Percentiles rank a stretch among this genome's conserved stretches.
These are phyloP conservation scores for Sideroxylon spinosum DNA, from an alignment of 179 eudicot species.

Conservation along the genomic window DNA sequence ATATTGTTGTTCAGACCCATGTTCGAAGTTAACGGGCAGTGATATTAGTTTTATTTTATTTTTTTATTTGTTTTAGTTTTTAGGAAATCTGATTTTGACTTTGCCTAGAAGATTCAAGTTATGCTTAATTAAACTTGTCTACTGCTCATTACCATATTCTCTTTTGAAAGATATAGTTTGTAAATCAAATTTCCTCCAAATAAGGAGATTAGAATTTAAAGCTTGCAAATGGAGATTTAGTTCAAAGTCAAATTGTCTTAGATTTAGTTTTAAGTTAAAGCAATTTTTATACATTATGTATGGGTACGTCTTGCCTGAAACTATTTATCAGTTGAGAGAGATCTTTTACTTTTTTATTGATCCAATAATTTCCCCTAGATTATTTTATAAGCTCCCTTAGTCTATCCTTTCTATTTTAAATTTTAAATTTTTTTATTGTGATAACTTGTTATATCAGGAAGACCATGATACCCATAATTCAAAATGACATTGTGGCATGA, in stretches of 20 bases:
- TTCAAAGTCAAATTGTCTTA: background rate
- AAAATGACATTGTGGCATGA: conserved; percentile 58
- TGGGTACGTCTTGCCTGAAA: background rate
- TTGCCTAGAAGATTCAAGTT: too few relatives aligned
- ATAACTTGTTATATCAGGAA: conserved; percentile 38
- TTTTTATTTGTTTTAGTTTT: too few relatives aligned
- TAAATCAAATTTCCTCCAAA: too few relatives aligned
- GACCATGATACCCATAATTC: conserved; percentile 94
- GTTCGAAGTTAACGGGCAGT: too few relatives aligned
- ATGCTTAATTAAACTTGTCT: too few relatives aligned
- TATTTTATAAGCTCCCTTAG: background rate
- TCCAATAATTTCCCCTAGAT: background rate
- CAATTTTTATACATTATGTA: background rate
- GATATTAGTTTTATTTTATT: too few relatives aligned
- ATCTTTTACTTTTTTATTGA: background rate
- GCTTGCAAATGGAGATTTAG: too few relatives aligned
- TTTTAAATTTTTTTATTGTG: background rate
- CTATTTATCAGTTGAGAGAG: background rate
- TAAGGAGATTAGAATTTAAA: too few relatives aligned
- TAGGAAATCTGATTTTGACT: too few relatives aligned
- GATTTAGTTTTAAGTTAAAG: background rate
- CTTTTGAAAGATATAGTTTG: too few relatives aligned
- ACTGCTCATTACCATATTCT: too few relatives aligned
- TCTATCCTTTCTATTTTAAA: background rate
- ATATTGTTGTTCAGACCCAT: too few relatives aligned